phyloP scores from a whole-genome alignment of 2,329 filamentous ascomycete species.

The Macrophomina tecta region DNA sequence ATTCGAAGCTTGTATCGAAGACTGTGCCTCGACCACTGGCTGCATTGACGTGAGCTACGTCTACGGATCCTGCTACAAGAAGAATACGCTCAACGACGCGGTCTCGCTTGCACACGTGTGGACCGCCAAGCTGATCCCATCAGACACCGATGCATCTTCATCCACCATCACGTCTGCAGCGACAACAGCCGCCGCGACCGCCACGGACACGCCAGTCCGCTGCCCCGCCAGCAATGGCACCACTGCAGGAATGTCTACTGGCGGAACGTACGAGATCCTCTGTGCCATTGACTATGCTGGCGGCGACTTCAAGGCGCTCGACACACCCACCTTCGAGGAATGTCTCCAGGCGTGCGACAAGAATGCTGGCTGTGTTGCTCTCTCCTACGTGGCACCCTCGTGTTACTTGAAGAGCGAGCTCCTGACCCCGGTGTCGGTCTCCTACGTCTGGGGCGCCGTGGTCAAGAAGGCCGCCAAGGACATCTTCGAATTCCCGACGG shows the following conservation, averaged over 20 bases:
- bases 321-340: conserved; percentile 9
- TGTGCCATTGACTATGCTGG: conserved; percentile 12
- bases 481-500: background rate
- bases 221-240: conserved; percentile 6
- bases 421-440: background rate
- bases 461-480: conserved; percentile 22
- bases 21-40: conserved; percentile 24
- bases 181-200: background rate
- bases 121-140: conserved; percentile 17
- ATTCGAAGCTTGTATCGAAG: conserved; percentile 20
- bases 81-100: conserved; percentile 3
- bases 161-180: conserved; percentile 4
- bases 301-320: conserved; percentile 8
- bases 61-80: conserved; percentile 27
- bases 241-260: background rate
- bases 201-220: background rate
- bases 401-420: conserved; percentile 21
- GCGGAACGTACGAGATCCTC: conserved; percentile 9
- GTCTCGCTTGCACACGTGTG: conserved; percentile 18
- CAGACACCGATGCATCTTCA: background rate
- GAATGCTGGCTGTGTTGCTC: background rate
- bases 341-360: conserved; percentile 10
- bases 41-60: conserved; percentile 27
- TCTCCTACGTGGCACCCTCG: conserved; percentile 11
- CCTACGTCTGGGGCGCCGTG: conserved; percentile 13